Evolutionary conservation across 2,329 filamentous ascomycete genomes (phyloP), one percentile per base, ranked within the genome.

Genomic region (Trichoderma koningiopsis): DNA sequence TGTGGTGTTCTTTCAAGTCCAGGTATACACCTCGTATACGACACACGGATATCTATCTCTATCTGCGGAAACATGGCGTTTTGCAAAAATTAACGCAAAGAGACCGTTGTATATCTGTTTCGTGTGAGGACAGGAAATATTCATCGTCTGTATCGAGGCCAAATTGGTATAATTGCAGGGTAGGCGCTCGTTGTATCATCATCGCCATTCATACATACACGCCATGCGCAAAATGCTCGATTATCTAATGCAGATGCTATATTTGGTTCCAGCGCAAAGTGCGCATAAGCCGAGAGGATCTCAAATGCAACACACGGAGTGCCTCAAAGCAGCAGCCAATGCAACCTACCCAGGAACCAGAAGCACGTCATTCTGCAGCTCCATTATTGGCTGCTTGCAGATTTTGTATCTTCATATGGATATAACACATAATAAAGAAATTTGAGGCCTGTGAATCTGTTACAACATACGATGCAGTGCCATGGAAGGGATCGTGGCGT

Each of bases 271-370:
- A 29, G 16, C 8, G 40, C 59, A 10, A 56, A 56, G 10, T 31
- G 29, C 6, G 19, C 33, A n/a, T 10, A 7, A n/a, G 43, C 27
- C 29, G 43, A 22, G 24, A 52, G 11, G 22, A 40, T 63, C 31
- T 53, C 5, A 8, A 62, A 61, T 61, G 58, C 19, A 49, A 61
- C 58, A 14, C 19, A 49, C 5, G 1, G 40, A 27, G 35, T 43
- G 58, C 43, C 27, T 33, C 4, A 8, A 43, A 14, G 59, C 47
- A 62, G 29, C 59, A 62, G 2, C 47, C 59, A 16, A 52, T 62
- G 59, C 43, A 52, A 62, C 59, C 59, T 62, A 62, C 59, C 59
- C 59, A 52, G 31, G 31, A 62, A 59, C 22, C 10, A 27, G 19
- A n/a, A 62, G 24, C n/a, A 61, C 19, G 40, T n/a, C 43, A 47